These are phyloP conservation scores for Zymoseptoria ardabiliae DNA, from an alignment of 2,329 filamentous ascomycete genomes.

Conservation along the genomic window DNA sequence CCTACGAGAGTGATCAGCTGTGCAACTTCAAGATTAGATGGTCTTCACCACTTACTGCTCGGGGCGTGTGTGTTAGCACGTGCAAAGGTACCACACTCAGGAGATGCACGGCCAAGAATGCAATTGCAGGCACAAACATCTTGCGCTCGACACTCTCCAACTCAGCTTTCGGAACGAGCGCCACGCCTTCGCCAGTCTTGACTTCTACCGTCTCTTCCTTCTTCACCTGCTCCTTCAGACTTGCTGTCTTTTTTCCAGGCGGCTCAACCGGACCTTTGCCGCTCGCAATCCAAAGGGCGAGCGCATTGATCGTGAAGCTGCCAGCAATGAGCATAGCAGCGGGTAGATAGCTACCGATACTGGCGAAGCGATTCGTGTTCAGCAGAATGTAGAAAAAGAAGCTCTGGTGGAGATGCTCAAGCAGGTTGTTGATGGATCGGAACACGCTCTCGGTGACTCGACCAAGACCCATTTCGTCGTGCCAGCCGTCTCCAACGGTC, in stretches of 20 bases:
- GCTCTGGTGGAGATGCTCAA: constrained; percentile 95
- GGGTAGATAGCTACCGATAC: constrained; percentile 93
- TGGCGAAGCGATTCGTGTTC: constrained; percentile 87
- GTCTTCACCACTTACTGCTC: constrained; percentile 49
- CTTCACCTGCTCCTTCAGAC: constrained; percentile 25
- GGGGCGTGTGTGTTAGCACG: constrained; percentile 69
- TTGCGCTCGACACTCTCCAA: constrained; percentile 51
- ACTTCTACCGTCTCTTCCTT: constrained; percentile 32
- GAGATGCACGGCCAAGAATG: constrained; percentile 67
- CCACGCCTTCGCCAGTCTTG: constrained; percentile 29
- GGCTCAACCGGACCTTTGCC: constrained; percentile 41
- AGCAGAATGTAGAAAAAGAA: constrained; percentile 99
- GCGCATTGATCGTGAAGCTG: constrained; percentile 93
- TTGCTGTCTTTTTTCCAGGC: constrained; percentile 27
- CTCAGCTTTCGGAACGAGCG: constrained; percentile 33
- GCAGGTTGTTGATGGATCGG: constrained; percentile 86
- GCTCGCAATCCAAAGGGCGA: constrained; percentile 87
- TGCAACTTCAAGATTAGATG: neutral
- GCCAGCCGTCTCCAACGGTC: constrained; percentile 84
- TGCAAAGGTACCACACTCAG: constrained; percentile 75
- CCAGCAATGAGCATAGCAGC: constrained; percentile 95
- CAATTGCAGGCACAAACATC: constrained; percentile 63
- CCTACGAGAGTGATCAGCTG: constrained; percentile 5
- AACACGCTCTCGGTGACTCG: constrained; percentile 84
- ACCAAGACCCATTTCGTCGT: constrained; percentile 95